Evolutionary conservation across 139 green algal genomes (phyloP).

Genomic region (Ostreobium quekettii): DNA sequence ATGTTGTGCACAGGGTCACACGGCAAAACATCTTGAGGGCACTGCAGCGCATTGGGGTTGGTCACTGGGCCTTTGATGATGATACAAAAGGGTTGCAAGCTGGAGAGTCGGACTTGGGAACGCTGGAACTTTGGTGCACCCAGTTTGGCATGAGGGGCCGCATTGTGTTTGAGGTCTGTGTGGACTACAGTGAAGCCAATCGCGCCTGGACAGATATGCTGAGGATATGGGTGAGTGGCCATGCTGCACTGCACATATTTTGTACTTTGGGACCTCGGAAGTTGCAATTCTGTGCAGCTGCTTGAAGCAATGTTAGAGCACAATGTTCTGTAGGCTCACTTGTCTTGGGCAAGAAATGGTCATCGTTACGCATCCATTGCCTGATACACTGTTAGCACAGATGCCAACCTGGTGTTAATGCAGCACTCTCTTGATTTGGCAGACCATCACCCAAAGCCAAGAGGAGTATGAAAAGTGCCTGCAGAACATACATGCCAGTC

Average conservation of each 20-base stretch:
- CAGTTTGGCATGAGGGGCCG: conserved; percentile 30
- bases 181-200: conserved; percentile 29
- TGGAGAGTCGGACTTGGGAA: background rate
- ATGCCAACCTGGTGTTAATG: no score
- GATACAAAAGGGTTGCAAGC: conserved; percentile 24
- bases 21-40: conserved; percentile 29
- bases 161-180: conserved; percentile 48
- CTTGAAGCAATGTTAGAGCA: background rate
- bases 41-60: conserved; percentile 36
- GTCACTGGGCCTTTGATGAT: conserved; percentile 22
- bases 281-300: background rate
- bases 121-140: conserved; percentile 41
- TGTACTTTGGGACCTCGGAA: background rate
- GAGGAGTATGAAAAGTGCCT: conserved; percentile 34
- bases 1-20: conserved; percentile 10
- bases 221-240: conserved; percentile 33
- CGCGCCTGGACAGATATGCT: conserved; percentile 41
- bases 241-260: conserved; percentile 18
- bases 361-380: no score
- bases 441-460: conserved; percentile 36
- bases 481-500: conserved; percentile 26
- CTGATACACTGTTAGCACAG: no score
- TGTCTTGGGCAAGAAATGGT: no score
- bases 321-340: background rate
- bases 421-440: no score